These are phyloP conservation scores for Citrus hindsii DNA, from an alignment of 345 rosid species.

Conservation along the genomic window DNA sequence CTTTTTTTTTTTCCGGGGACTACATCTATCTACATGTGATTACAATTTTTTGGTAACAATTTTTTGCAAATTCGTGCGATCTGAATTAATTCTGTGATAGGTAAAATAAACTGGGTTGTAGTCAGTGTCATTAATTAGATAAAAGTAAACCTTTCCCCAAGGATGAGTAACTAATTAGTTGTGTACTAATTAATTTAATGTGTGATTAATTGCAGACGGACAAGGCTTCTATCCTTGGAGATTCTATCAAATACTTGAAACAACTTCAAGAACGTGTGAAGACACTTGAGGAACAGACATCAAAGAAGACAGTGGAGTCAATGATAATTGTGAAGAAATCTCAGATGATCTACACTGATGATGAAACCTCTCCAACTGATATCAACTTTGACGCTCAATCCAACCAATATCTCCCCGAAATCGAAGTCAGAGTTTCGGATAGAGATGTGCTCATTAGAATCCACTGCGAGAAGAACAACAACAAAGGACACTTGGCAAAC, in stretches of 20 bases:
- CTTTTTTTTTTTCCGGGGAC: too few relatives aligned
- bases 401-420: conserved; percentile 43
- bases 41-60: background rate
- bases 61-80: too few relatives aligned
- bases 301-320: conserved; percentile 49
- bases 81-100: too few relatives aligned
- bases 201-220: conserved; percentile 41
- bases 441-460: conserved; percentile 59
- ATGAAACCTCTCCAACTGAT: conserved; percentile 36
- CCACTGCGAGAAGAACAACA: conserved; percentile 57
- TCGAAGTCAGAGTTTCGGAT: conserved; percentile 60
- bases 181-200: too few relatives aligned
- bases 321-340: conserved; percentile 49
- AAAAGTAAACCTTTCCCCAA: too few relatives aligned
- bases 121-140: too few relatives aligned
- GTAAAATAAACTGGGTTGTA: too few relatives aligned
- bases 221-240: conserved; percentile 66
- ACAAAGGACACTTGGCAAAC: conserved; percentile 32
- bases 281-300: conserved; percentile 48
- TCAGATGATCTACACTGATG: conserved; percentile 35
- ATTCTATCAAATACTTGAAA: conserved; percentile 56
- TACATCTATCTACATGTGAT: too few relatives aligned
- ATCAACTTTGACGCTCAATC: conserved; percentile 24
- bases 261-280: conserved; percentile 65
- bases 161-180: too few relatives aligned